A percentile compares a stretch with the other conserved stretches of the same genome.
phyloP scores from a whole-genome alignment of 768 basidiomycete genomes.

The Collybiopsis luxurians region DNA sequence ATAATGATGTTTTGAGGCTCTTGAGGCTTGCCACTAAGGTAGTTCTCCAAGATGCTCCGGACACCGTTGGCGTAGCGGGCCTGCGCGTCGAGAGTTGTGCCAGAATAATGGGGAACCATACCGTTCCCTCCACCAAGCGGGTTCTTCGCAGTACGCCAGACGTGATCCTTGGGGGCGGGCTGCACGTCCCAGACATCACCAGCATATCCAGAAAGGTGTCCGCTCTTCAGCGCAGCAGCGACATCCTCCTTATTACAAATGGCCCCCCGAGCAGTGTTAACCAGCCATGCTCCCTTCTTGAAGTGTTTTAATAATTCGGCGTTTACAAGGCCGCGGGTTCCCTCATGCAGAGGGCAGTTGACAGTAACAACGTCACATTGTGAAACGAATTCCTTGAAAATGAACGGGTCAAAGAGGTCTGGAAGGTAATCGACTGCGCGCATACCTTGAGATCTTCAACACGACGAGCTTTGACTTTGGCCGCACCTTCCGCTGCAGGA shows the following conservation, averaged over 20 bases:
- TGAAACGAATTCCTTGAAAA: slow-evolving; percentile 40
- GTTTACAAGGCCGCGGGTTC: slow-evolving; percentile 77
- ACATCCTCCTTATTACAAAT: slow-evolving; percentile 86
- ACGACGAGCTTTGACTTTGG: slow-evolving; percentile 63
- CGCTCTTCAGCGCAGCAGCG: slow-evolving; percentile 69
- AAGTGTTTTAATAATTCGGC: slow-evolving; percentile 80
- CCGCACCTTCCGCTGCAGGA: background rate
- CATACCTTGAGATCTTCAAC: slow-evolving; percentile 75
- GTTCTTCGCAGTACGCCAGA: slow-evolving; percentile 84
- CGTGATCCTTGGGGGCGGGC: slow-evolving; percentile 82
- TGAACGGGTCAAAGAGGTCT: background rate
- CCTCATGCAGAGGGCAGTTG: slow-evolving; percentile 87
- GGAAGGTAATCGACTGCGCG: slow-evolving; percentile 7
- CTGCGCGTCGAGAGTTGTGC: slow-evolving; percentile 89
- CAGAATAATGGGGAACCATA: slow-evolving; percentile 87
- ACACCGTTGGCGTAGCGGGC: slow-evolving; percentile 77
- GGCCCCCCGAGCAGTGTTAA: slow-evolving; percentile 92
- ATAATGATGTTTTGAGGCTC: slow-evolving; percentile 82
- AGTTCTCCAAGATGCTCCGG: slow-evolving; percentile 70
- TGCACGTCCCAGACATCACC: slow-evolving; percentile 86
- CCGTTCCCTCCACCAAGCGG: slow-evolving; percentile 83
- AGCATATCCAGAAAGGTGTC: slow-evolving; percentile 65
- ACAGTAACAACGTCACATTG: slow-evolving; percentile 83
- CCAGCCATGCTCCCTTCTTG: slow-evolving; percentile 91
- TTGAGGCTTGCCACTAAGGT: slow-evolving; percentile 60